A percentile compares a stretch with the other conserved stretches of the same genome.
Evolutionary conservation across 352 stramenopile genomes (phyloP).

Genomic region (Aphanomyces cochlioides): DNA sequence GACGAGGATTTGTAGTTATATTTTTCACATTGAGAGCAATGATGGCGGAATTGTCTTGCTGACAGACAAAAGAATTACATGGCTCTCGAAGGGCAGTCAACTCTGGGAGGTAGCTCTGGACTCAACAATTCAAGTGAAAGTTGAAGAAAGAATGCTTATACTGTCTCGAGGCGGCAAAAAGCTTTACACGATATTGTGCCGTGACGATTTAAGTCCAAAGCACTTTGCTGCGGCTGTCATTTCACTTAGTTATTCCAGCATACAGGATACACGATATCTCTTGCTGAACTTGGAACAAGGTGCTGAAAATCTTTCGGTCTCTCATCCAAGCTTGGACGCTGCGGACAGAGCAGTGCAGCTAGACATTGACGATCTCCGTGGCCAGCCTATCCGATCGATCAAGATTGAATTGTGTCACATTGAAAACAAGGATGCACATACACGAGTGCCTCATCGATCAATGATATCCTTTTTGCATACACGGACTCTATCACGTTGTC

Average conservation of each 20-base stretch:
- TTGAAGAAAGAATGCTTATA: constrained; percentile 40
- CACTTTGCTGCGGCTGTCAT: constrained; percentile 81
- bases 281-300: constrained; percentile 81
- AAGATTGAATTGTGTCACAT: constrained; percentile 80
- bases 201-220: constrained; percentile 48
- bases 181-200: constrained; percentile 71
- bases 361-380: constrained; percentile 52
- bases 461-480: constrained; percentile 41
- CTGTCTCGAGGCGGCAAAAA: constrained; percentile 43
- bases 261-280: constrained; percentile 60
- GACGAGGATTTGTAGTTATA: constrained; percentile 47
- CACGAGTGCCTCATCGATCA: constrained; percentile 61
- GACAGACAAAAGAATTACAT: constrained; percentile 79
- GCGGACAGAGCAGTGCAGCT: constrained; percentile 16
- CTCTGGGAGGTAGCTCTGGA: constrained; percentile 80
- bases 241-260: constrained; percentile 62
- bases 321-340: not conserved
- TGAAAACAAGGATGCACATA: constrained; percentile 83
- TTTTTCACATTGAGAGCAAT: constrained; percentile 80
- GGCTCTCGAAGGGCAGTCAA: constrained; percentile 72
- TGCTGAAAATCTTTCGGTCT: constrained; percentile 40
- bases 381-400: constrained; percentile 71
- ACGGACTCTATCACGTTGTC: not conserved
- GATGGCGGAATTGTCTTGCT: constrained; percentile 67
- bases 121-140: constrained; percentile 62